Evolutionary conservation across 1,139 yeast genomes (phyloP), one percentile per base, ranked within the genome.

Genomic region (Hemisphaericaspora subhashii): DNA sequence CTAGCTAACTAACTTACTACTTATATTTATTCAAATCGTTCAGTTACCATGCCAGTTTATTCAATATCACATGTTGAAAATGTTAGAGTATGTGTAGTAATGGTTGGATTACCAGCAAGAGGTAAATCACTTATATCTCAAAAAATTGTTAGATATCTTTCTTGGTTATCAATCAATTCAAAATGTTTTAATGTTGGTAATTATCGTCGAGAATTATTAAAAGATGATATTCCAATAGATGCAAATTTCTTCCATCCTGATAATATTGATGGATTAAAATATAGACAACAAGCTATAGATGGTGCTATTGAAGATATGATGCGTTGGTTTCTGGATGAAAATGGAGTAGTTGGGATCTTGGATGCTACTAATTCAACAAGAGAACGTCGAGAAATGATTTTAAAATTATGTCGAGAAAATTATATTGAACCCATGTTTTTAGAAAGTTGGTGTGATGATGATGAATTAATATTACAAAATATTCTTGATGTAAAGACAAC

Each of bases 381-480:
- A 47, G 77, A 73, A 40, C 76, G 96, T 52, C 74, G 98, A 49
- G 72, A 72, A 23, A 72, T 79, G 72, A 77, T 92, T 40, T 68
- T 81, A 42, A 69, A 75, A 47, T 64, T 83, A 27, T 79, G 95
- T 55, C 68, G 83, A 36, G 77, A 75, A 47, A 77, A 85, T 52
- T 72, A 72, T 35, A 83, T 92, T 43, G 92, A 87, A 56, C 95
- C 97, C 2, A 81, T 92, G 75, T 92, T 90, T 58, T 77, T 92
- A 45, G 98, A 92, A 60, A 84, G 95, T 54, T 86, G 84, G 77
- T 89, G 97, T 62, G 84, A 88, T 54, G 95, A 89, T 61, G 74
- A 83, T 47, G 85, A 83, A 16, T 72, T 89, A 48, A 81, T 92
- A 30, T 71, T 76, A 64, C 85, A 84, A 52, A 90, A 90, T 58